Base-by-base conservation (phyloP, 169 alveolate species). In the Plasmodium vinckei region DNA sequence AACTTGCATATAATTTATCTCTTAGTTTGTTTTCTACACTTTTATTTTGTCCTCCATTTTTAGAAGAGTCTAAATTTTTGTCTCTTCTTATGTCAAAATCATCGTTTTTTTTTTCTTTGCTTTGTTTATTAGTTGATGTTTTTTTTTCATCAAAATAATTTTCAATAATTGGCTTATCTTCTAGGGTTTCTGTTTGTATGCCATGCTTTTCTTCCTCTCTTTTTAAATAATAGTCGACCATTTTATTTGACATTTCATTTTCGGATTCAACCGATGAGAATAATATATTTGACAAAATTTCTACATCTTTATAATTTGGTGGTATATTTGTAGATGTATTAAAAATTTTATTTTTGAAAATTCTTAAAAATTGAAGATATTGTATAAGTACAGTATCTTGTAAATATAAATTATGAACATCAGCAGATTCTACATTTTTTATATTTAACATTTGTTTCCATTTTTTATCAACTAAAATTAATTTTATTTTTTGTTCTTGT, bases 331-430 rank as follows among this genome's bases (percentile, higher is more conserved):
- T 42, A 69, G 27, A 27, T 61, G 87, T 21, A 13, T 72, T 77
- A 1, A 64, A 47, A 42, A 63, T 27, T 19, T 63, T 59, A 56
- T 49, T 57, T 44, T 77, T 61, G 19, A 77, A 51, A 7, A 77
- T 77, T 54, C 77, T 23, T 10, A 75, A 54, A 23, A 77, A 77
- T 56, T 77, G 88, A 44, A 77, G 51, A 77, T 77, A 49, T 68
- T 77, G 88, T 46, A 77, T 77, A 10, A 77, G 39, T 54, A 77
- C 88, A 1, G 77, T 47, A 64, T 77, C 88, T 53, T 77, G 88
- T 17, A 77, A 49, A 68, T 77, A 77, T 27, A 77, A 59, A 57
- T 15, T 49, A 9, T 44, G 88, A 3, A 77, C 88, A 57, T 57
- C 42, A 3, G 77, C 51, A 63, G 25, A 56, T 7, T 77, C 70